Base-by-base conservation (phyloP, 164 flowering plant genomes). In the Santalum album region DNA sequence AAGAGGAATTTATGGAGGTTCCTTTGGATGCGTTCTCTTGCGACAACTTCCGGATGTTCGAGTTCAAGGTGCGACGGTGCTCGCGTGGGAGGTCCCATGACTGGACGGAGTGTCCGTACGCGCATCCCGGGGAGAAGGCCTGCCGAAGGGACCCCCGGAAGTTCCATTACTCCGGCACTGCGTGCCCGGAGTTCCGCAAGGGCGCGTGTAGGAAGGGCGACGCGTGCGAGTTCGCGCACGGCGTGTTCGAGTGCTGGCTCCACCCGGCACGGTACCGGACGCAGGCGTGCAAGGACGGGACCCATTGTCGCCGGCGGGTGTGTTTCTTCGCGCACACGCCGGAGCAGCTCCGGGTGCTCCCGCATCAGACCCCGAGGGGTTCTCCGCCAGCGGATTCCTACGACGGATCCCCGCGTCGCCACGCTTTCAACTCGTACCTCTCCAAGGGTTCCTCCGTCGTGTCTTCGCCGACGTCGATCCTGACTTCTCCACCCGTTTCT, bases 21-120 rank as follows among this genome's bases (percentile, higher is more conserved):
- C 65, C 76, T 24, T 51, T 63, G 4, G 80, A 76, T 57, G 67
- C 69, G 0, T 75, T 64, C 54, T 54, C 77, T 0, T 73, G 73
- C 61, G 89, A 83, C 39, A 59, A 80, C 26, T 83, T 83, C 55
- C 83, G 89, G 12, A 80, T 83, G 79, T 83, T 61, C 63, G 89
- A 78, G 63, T 80, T 83, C 52, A 83, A 83, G 64, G 78, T 83
- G 11, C 63, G 78, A 47, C 39, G 64, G 21, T 83, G 89, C 69
- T 65, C 80, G 0, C 80, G 89, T 26, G 83, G 73, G 1, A 56
- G 84, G 57, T 73, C 86, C 1, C 89, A 83, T 43, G 89, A 83
- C 76, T 83, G 89, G 89, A 80, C 83, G 1, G 86, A 80, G 66
- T 83, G 89, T 39, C 90, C 90, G 39, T 83, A 57, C 70, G 86